Evolutionary conservation across 441 rosid genomes (phyloP).

Genomic region (Erodium chrysanthum): DNA sequence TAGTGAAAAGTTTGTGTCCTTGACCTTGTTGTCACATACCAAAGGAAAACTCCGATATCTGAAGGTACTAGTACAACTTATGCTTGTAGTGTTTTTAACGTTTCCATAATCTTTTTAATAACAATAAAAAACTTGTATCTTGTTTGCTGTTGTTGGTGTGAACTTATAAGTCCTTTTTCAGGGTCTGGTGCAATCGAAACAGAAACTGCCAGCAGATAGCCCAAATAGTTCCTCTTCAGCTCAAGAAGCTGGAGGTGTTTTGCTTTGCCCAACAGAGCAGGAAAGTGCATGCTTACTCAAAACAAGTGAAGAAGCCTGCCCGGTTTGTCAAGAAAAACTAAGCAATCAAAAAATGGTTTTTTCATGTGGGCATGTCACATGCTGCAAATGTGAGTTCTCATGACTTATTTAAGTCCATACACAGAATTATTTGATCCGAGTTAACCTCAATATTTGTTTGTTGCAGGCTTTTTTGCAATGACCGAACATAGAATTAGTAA

Average conservation of each 20-base stretch:
- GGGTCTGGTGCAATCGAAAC: conserved; percentile 70
- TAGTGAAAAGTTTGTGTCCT: conserved; percentile 66
- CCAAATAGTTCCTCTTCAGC: conserved; percentile 32
- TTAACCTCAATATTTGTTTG: conserved; percentile 15
- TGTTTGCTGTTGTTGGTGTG: conserved; percentile 5
- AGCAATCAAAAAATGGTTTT: conserved; percentile 86
- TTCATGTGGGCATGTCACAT: conserved; percentile 82
- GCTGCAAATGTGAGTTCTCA: conserved; percentile 74
- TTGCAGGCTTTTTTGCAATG: conserved; percentile 68
- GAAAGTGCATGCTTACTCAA: conserved; percentile 29
- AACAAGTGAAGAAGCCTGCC: conserved; percentile 64
- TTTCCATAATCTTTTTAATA: background rate
- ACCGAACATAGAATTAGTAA: conserved; percentile 46
- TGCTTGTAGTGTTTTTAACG: background rate
- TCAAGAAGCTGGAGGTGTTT: conserved; percentile 28
- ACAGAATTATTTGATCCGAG: conserved; percentile 5
- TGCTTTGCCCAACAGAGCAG: conserved; percentile 30
- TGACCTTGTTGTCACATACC: conserved; percentile 43
- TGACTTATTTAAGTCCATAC: conserved; percentile 7
- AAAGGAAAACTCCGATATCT: conserved; percentile 88
- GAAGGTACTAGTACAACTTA: conserved; percentile 40
- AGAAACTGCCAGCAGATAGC: conserved; percentile 36
- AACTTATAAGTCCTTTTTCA: conserved; percentile 25
- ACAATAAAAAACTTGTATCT: background rate
- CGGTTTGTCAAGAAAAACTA: conserved; percentile 77